Evolutionary conservation across 2,329 filamentous ascomycete genomes (phyloP), one percentile per base, ranked within the genome.

Genomic region (Phialophora tarda): DNA sequence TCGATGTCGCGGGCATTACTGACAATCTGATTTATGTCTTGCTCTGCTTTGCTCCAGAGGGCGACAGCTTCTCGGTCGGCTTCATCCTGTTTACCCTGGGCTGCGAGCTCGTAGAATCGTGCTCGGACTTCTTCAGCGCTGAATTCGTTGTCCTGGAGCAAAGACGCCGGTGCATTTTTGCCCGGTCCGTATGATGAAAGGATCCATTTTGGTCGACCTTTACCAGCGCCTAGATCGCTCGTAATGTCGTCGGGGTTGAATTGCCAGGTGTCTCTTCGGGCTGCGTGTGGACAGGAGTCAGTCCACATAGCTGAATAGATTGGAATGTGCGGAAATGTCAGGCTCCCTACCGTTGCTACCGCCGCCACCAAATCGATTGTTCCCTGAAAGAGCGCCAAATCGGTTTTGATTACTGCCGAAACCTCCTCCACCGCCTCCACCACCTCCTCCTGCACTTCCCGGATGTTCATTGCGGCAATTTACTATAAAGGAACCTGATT

Each of bases 131-230:
- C 94, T 77, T 98, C 94, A 48, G 91, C 90, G 74, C 92, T 96
- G 77, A 93, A 90, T 77, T 98, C 94, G 21, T 93, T 85, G 1
- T 92, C 93, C 60, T 92, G 92, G 73, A 97, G 93, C 0, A 97
- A 83, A 78, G 97, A 92, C 21, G 87, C 87, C 0, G 93, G 93
- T 1, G 90, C 87, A 72, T 93, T 86, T 73, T 82, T 85, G 3
- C 90, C 90, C 0, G 93, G 93, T 0, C 89, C 91, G 77, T 97
- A 98, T 24, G 90, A 85, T 1, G 93, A 97, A 26, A 97, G 84
- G 4, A 95, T 89, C 91, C 93, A 98, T 82, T 86, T 80, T 21
- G 94, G 94, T 8, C 85, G 84, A 67, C 95, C 91, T 24, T 83
- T 82, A 5, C 78, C 78, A 24, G 72, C 69, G 0, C 83, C 86